Evolutionary conservation across 2,329 filamentous ascomycete genomes (phyloP).

Genomic region (Trichoderma afroharzianum): DNA sequence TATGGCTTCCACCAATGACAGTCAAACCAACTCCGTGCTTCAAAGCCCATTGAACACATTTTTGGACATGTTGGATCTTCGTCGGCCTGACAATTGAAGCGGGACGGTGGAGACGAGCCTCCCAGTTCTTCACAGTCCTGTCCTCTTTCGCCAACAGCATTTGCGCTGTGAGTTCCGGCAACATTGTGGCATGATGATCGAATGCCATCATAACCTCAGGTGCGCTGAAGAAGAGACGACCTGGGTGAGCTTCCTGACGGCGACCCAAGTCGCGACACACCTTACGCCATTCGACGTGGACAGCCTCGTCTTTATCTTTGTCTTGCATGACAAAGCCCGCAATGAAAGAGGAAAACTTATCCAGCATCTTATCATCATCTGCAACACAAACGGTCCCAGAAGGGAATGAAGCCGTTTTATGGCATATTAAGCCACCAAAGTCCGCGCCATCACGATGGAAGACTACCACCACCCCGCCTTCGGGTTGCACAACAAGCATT

Average conservation of each 20-base stretch:
- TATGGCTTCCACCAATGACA: constrained; percentile 56
- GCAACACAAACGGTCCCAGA: constrained; percentile 40
- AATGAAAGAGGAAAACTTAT: constrained; percentile 52
- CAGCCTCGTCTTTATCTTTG: constrained; percentile 27
- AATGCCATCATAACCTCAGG: constrained; percentile 52
- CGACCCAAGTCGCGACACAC: constrained; percentile 48
- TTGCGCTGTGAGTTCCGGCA: constrained; percentile 40
- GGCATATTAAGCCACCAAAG: constrained; percentile 46
- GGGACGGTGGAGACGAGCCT: constrained; percentile 44
- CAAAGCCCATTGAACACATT: constrained; percentile 55
- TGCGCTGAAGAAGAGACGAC: constrained; percentile 44
- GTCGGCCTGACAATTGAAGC: constrained; percentile 45
- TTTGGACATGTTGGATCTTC: constrained; percentile 46
- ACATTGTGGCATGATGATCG: constrained; percentile 40
- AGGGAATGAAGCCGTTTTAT: constrained; percentile 45
- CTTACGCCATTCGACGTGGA: constrained; percentile 44
- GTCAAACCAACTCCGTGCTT: constrained; percentile 43
- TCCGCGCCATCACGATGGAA: constrained; percentile 53
- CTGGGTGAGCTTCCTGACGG: constrained; percentile 33
- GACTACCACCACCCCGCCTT: constrained; percentile 46
- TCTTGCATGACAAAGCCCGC: constrained; percentile 42
- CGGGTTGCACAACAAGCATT: constrained; percentile 41
- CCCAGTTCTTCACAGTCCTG: constrained; percentile 46
- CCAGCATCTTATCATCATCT: constrained; percentile 43
- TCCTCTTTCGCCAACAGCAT: constrained; percentile 35